Conservation (phyloP, 345 rosid genomes). For the Iberis pinnata region DNA sequence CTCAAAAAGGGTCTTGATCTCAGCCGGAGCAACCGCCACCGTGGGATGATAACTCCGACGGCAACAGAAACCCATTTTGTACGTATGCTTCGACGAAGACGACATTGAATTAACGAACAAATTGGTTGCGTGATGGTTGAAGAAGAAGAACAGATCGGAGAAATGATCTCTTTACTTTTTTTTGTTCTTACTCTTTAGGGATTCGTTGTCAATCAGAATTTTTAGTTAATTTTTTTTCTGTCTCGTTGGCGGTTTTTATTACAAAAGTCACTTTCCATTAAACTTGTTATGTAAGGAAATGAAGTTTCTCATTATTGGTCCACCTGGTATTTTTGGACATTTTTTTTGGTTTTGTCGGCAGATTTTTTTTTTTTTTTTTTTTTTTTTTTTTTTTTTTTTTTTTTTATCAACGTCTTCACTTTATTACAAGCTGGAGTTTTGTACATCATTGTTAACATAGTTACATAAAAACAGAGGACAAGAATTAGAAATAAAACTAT, state of each 20-base stretch:
- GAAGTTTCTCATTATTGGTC: neutral
- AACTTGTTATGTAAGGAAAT: constrained; percentile 16
- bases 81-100: constrained; percentile 46
- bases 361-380: neutral
- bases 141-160: neutral
- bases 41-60: constrained; percentile 44
- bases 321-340: neutral
- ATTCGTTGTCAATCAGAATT: no score
- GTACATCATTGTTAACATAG: no score
- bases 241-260: no score
- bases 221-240: no score
- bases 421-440: no score
- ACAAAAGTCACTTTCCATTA: constrained; percentile 15
- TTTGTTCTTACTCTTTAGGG: neutral
- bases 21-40: constrained; percentile 52
- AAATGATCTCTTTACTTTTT: neutral
- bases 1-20: constrained; percentile 46
- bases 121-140: constrained; percentile 3
- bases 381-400: neutral
- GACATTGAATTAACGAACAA: constrained; percentile 39
- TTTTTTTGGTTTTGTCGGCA: constrained; percentile 13
- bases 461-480: no score
- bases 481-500: no score
- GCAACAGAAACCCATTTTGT: constrained; percentile 57
- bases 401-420: no score